phyloP scores from a whole-genome alignment of 179 eudicot genomes.

The Kewa caespitosa region DNA sequence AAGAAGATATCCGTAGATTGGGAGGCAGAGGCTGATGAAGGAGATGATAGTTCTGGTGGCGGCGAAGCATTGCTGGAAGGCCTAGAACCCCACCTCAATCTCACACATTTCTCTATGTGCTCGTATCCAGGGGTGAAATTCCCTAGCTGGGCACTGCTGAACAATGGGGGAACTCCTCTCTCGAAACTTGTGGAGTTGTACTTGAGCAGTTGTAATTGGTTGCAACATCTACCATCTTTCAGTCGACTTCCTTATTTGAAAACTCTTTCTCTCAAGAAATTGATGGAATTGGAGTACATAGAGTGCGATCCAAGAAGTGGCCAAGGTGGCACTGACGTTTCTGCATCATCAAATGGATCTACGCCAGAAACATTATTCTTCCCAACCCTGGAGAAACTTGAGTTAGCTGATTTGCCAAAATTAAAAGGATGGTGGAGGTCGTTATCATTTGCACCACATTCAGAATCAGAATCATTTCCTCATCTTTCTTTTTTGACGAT shows the following conservation, averaged over 20 bases:
- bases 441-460: not conserved
- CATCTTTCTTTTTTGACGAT: constrained; percentile 10
- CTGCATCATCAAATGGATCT: not conserved
- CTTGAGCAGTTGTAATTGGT: not conserved
- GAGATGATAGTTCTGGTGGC: not conserved
- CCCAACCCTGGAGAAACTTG: constrained; percentile 23
- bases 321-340: not conserved
- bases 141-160: constrained; percentile 9
- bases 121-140: not conserved
- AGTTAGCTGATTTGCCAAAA: not conserved
- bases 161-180: not conserved
- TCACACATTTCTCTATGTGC: not conserved
- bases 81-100: constrained; percentile 20
- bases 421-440: constrained; percentile 22
- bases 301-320: constrained; percentile 7
- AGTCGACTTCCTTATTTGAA: constrained; percentile 12
- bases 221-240: constrained; percentile 13
- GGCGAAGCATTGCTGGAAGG: constrained; percentile 9
- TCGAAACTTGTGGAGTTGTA: constrained; percentile 14
- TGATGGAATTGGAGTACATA: constrained; percentile 19
- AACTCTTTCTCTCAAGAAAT: not conserved
- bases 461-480: not conserved
- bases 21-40: not conserved
- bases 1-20: constrained; percentile 8
- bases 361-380: not conserved